phyloP scores from a whole-genome alignment of 2,329 filamentous ascomycete species.

The Cytospora mali region DNA sequence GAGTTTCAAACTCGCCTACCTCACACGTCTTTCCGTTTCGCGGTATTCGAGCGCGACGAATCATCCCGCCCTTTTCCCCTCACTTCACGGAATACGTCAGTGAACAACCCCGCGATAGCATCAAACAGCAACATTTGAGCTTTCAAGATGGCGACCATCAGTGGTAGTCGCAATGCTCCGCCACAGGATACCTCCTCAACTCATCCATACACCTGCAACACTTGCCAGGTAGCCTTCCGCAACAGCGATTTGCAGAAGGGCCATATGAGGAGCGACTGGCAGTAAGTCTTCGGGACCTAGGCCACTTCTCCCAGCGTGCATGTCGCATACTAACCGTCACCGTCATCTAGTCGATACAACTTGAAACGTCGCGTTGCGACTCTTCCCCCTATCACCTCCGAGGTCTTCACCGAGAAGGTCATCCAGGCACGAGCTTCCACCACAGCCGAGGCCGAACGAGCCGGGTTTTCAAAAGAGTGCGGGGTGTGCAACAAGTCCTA shows the following conservation, averaged over 20 bases:
- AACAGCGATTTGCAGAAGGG: constrained; percentile 89
- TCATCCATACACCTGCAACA: constrained; percentile 97
- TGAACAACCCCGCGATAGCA: background rate
- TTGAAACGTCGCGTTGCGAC: constrained; percentile 91
- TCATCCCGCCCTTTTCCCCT: background rate
- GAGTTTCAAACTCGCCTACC: background rate
- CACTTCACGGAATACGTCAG: background rate
- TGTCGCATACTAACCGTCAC: constrained; percentile 21
- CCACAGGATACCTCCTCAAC: constrained; percentile 47
- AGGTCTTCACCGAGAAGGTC: constrained; percentile 95
- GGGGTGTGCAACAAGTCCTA: constrained; percentile 86
- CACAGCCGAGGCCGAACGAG: constrained; percentile 82
- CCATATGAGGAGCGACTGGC: constrained; percentile 99
- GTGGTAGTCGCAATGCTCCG: constrained; percentile 40
- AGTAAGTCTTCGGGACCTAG: constrained; percentile 61
- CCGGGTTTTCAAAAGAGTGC: constrained; percentile 84
- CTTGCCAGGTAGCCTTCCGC: constrained; percentile 94
- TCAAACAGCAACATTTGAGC: background rate
- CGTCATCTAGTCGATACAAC: constrained; percentile 75
- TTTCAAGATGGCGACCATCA: constrained; percentile 53
- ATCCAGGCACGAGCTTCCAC: constrained; percentile 85
- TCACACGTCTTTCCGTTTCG: background rate
- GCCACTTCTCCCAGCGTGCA: background rate
- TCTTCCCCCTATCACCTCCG: constrained; percentile 85
- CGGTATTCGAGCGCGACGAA: background rate